Percentiles rank a stretch among this genome's conserved stretches.
Evolutionary conservation across 257 asterid species (phyloP).

Genomic region (Scutellaria galericulata): DNA sequence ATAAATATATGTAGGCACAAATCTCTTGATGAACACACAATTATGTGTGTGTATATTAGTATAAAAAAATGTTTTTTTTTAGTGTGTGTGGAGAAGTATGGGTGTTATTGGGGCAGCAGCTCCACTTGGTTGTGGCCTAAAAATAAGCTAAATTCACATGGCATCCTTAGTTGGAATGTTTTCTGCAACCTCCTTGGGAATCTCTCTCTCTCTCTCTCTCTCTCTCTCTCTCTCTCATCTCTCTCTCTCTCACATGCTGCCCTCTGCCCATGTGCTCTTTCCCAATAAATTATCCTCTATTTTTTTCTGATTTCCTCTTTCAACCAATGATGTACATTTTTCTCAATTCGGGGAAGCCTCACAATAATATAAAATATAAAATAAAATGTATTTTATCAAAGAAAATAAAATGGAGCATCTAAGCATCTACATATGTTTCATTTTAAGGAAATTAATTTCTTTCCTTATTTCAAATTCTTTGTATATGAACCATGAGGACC

Average conservation of each 20-base stretch:
- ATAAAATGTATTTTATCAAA: background rate
- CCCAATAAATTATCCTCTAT: slow-evolving; percentile 24
- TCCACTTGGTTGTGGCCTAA: slow-evolving; percentile 51
- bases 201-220: slow-evolving; percentile 34
- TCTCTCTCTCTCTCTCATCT: slow-evolving; percentile 34
- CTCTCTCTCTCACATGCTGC: slow-evolving; percentile 42
- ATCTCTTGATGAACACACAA: too few species aligned
- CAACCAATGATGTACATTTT: slow-evolving; percentile 23
- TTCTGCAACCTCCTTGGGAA: slow-evolving; percentile 39
- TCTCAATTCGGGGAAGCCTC: background rate
- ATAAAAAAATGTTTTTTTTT: background rate
- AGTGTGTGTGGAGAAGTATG: slow-evolving; percentile 19
- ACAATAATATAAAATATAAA: background rate
- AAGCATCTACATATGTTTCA: background rate
- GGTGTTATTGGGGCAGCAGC: slow-evolving; percentile 21
- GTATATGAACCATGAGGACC: too few species aligned
- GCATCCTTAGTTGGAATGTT: slow-evolving; percentile 61
- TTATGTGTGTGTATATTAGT: background rate
- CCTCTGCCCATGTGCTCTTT: slow-evolving; percentile 63
- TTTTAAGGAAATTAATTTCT: background rate
- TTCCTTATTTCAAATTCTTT: background rate
- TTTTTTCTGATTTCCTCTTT: background rate
- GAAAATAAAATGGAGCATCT: background rate
- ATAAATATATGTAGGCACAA: too few species aligned
- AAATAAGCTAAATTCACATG: slow-evolving; percentile 63